Evolutionary conservation across 495 filamentous ascomycete species (phyloP).

Genomic region (Chaetomidium leptoderma): DNA sequence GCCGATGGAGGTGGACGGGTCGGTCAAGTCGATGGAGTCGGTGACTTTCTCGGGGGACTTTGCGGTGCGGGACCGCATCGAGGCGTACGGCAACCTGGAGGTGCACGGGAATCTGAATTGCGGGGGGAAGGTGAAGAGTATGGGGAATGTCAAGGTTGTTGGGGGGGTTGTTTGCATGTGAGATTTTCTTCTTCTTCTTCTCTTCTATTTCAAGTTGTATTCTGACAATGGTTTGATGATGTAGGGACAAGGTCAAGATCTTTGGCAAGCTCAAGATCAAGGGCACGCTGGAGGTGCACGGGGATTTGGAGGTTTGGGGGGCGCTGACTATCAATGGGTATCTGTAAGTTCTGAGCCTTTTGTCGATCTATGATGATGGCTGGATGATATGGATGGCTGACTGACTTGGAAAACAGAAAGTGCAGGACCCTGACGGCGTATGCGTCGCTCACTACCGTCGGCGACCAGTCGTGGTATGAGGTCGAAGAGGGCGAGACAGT

Average conservation of each 20-base stretch:
- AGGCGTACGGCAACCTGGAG: constrained; percentile 38
- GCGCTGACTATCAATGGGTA: constrained; percentile 36
- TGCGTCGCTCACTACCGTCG: constrained; percentile 38
- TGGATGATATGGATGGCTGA: background rate
- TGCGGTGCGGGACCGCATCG: constrained; percentile 33
- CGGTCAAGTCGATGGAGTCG: constrained; percentile 36
- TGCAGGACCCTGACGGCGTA: constrained; percentile 37
- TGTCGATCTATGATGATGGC: background rate
- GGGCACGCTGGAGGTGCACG: constrained; percentile 33
- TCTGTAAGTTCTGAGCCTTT: constrained; percentile 27
- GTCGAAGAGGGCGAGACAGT: constrained; percentile 33
- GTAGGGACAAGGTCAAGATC: constrained; percentile 39
- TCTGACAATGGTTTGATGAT: background rate
- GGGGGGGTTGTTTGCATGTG: constrained; percentile 20
- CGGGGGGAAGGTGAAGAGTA: constrained; percentile 38
- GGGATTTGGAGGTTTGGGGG: constrained; percentile 38
- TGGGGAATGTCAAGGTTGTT: constrained; percentile 37
- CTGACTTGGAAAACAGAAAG: constrained; percentile 24
- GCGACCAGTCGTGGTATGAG: constrained; percentile 37
- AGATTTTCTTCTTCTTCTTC: constrained; percentile 11
- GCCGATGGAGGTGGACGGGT: constrained; percentile 38
- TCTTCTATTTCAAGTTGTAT: background rate
- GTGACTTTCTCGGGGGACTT: constrained; percentile 35
- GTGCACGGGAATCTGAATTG: constrained; percentile 33
- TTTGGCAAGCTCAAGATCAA: constrained; percentile 40